phyloP scores from a whole-genome alignment of 2,329 filamentous ascomycete genomes.

The Chrysoporthe puriensis region DNA sequence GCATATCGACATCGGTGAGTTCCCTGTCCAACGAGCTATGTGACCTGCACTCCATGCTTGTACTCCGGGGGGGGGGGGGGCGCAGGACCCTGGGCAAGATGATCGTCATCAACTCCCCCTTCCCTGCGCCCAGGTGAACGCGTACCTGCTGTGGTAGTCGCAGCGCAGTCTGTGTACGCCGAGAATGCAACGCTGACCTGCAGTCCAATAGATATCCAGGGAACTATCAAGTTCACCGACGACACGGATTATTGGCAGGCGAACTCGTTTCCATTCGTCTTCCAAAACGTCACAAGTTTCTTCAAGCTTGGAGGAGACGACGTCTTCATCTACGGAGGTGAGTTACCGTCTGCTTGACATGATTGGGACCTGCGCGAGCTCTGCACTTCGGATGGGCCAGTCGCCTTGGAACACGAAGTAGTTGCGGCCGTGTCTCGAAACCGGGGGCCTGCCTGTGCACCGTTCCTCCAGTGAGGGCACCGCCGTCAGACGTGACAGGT shows the following conservation, averaged over 20 bases:
- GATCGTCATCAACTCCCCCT: neutral
- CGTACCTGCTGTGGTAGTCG: conserved; percentile 22
- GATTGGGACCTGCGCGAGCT: neutral
- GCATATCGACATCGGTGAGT: conserved; percentile 60
- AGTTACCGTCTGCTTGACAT: conserved; percentile 24
- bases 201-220: conserved; percentile 33
- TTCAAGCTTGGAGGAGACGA: conserved; percentile 69
- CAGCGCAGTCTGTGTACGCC: neutral
- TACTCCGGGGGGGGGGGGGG: neutral
- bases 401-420: neutral
- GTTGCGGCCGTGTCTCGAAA: conserved; percentile 16
- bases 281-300: conserved; percentile 69
- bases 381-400: neutral
- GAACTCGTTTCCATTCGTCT: conserved; percentile 63
- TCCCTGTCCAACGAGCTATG: neutral
- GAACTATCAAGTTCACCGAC: conserved; percentile 61
- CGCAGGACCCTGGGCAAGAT: neutral
- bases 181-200: conserved; percentile 23
- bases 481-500: conserved; percentile 7
- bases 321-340: conserved; percentile 67
- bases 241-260: conserved; percentile 70
- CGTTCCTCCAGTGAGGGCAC: neutral
- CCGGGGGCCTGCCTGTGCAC: neutral
- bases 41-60: neutral
- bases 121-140: conserved; percentile 24